phyloP scores from a whole-genome alignment of 169 alveolate genomes.

The Cystoisospora suis region DNA sequence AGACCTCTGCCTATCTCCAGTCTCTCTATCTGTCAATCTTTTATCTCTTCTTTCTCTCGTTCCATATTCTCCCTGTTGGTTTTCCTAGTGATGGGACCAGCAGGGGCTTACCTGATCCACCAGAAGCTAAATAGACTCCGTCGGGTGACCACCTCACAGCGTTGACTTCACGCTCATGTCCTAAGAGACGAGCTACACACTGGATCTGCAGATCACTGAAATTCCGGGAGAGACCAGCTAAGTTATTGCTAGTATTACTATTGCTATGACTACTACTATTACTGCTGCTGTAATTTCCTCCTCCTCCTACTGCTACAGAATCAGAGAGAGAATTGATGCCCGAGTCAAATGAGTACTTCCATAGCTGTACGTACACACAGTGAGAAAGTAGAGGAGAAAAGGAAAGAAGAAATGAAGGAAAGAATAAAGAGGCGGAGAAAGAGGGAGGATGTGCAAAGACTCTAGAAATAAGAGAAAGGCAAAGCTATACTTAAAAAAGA shows the following conservation, averaged over 20 bases:
- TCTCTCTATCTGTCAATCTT: too few species aligned
- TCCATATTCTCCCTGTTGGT: too few species aligned
- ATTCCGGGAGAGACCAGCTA: neutral
- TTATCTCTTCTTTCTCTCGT: too few species aligned
- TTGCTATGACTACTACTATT: neutral
- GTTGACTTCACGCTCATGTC: slow-evolving; percentile 89
- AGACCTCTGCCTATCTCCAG: too few species aligned
- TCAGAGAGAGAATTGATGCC: too few species aligned
- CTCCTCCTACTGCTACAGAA: neutral
- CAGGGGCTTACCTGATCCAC: slow-evolving; percentile 89
- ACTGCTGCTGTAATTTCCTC: neutral
- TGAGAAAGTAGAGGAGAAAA: neutral
- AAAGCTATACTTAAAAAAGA: neutral
- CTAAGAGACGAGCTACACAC: slow-evolving; percentile 82
- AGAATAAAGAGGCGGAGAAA: neutral
- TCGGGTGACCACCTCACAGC: slow-evolving; percentile 85
- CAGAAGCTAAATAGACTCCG: slow-evolving; percentile 86
- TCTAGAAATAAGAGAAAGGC: neutral
- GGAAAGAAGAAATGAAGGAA: neutral
- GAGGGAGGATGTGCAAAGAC: slow-evolving; percentile 5
- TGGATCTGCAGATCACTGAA: slow-evolving; percentile 61
- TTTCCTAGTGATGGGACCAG: too few species aligned
- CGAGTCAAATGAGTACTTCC: neutral
- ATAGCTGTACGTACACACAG: neutral
- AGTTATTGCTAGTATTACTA: too few species aligned